Evolutionary conservation across 495 filamentous ascomycete species (phyloP), one percentile per base, ranked within the genome.

Genomic region (Penicillium antarcticum): DNA sequence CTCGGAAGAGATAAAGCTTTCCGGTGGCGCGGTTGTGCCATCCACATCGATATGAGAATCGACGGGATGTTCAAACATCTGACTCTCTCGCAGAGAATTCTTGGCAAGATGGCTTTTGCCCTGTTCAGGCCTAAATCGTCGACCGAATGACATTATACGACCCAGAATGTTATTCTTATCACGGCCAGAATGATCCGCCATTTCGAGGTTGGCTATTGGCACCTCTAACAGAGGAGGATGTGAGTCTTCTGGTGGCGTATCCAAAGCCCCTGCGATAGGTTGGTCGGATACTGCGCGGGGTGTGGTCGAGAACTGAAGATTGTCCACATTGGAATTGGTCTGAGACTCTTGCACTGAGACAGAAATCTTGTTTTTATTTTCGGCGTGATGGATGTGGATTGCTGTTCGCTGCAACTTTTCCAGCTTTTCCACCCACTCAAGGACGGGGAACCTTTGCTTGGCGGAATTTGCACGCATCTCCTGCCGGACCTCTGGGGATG

Each of bases 401-500:
- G 72, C 57, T 5, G 69, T 74, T 40, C 69, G 60, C 46, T 83
- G 77, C 31, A 83, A 61, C 1, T 62, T 65, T 32, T 80, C 80
- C 10, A 83, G 66, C 37, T 76, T 70, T 53, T 79, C 70, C 37
- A 80, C 61, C 80, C 80, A 83, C 48, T 81, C 76, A 6, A 73
- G 70, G 10, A 83, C 83, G 4, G 85, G 85, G 65, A 87, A 88
- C 12, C 85, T 74, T 62, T 88, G 84, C 58, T 79, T 80, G 4
- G 77, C 80, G 19, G 82, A 85, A 40, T 81, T 78, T 35, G 82
- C 83, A 51, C 85, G 72, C 85, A 88, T 87, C 56, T 75, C 69
- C 4, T 75, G 72, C 47, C 85, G 67, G 12, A 67, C 72, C 32
- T 76, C 67, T 14, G 52, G 61, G 26, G 76, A 72, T 21, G 83